phyloP scores from a whole-genome alignment of 257 asterid species.

The Avicennia marina region DNA sequence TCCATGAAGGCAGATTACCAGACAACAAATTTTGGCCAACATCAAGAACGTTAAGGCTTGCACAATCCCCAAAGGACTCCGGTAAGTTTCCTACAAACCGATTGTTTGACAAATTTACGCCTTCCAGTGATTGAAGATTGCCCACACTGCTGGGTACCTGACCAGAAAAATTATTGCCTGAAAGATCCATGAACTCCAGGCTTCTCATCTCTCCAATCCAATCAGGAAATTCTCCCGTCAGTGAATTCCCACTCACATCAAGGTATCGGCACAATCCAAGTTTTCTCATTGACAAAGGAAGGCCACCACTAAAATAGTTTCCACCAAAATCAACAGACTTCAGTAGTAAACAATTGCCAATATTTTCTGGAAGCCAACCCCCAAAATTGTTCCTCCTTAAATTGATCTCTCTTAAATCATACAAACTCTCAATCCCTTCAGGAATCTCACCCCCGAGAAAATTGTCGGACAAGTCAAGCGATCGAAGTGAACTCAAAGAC shows the following conservation, averaged over 20 bases:
- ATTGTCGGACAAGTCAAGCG: slow-evolving; percentile 66
- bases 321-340: slow-evolving; percentile 50
- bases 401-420: slow-evolving; percentile 37
- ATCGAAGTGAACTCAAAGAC: slow-evolving; percentile 51
- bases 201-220: slow-evolving; percentile 80
- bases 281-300: slow-evolving; percentile 62
- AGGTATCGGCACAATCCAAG: slow-evolving; percentile 42
- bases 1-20: slow-evolving; percentile 73
- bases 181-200: slow-evolving; percentile 54
- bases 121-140: slow-evolving; percentile 42
- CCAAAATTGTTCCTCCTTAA: slow-evolving; percentile 44
- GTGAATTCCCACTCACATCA: slow-evolving; percentile 43
- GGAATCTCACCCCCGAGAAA: slow-evolving; percentile 66
- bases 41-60: slow-evolving; percentile 50
- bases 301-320: slow-evolving; percentile 46
- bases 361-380: slow-evolving; percentile 60
- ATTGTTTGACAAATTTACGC: slow-evolving; percentile 54
- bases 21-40: slow-evolving; percentile 41
- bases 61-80: slow-evolving; percentile 47
- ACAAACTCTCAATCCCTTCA: slow-evolving; percentile 40
- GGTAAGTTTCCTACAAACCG: slow-evolving; percentile 58
- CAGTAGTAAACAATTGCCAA: slow-evolving; percentile 56
- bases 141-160: slow-evolving; percentile 45
- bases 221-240: slow-evolving; percentile 58
- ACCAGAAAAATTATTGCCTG: slow-evolving; percentile 60